Conservation (phyloP, 805 yeast genomes). For the Yamadazyma scolyti region DNA sequence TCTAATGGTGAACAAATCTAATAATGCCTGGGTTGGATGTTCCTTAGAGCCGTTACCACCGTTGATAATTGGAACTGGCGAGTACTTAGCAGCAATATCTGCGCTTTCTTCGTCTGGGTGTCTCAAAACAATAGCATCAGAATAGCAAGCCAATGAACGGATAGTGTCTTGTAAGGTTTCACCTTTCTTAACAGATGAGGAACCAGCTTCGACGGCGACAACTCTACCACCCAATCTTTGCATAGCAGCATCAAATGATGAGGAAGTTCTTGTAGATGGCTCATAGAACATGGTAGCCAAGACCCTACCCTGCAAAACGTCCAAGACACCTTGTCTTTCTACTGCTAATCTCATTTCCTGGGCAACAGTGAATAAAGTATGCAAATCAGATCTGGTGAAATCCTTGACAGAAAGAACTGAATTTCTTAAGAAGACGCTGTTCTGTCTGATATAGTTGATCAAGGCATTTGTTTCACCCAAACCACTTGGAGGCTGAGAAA, state of each 20-base stretch:
- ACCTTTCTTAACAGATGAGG: constrained; percentile 97
- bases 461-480: constrained; percentile 77
- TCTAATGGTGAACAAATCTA: constrained; percentile 96
- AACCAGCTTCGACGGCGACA: constrained; percentile 75
- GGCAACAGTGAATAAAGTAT: constrained; percentile 90
- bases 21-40: constrained; percentile 98
- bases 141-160: constrained; percentile 89
- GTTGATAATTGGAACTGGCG: constrained; percentile 94
- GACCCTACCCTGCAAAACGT: constrained; percentile 83
- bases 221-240: constrained; percentile 99
- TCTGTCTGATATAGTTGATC: constrained; percentile 67
- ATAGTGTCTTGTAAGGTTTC: constrained; percentile 97
- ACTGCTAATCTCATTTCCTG: constrained; percentile 97
- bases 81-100: constrained; percentile 89
- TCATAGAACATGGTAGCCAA: constrained; percentile 95
- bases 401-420: constrained; percentile 86
- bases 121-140: constrained; percentile 95
- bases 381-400: constrained; percentile 83
- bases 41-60: constrained; percentile 98
- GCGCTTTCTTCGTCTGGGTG: constrained; percentile 94
- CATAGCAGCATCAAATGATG: constrained; percentile 99
- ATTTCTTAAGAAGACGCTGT: constrained; percentile 88
- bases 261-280: constrained; percentile 95
- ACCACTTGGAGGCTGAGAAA: constrained; percentile 67
- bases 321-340: constrained; percentile 93